Evolutionary conservation across 192 early-diverging fungal genomes (phyloP).

Genomic region (Phycomyces blakesleeanus): DNA sequence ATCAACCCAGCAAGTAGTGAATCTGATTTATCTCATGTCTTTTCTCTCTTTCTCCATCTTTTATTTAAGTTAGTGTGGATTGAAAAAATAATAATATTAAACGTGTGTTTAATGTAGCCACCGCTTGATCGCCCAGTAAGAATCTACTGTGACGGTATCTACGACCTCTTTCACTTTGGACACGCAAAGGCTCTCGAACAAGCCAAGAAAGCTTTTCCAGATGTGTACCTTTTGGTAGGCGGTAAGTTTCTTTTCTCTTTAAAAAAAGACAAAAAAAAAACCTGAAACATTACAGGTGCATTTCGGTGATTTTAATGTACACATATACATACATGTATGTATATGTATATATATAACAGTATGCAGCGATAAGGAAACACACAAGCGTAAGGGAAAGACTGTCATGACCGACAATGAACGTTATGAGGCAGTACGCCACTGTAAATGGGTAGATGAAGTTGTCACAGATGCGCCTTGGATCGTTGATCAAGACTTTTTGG

Average conservation of each 20-base stretch:
- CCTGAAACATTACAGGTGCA: neutral
- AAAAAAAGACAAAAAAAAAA: neutral
- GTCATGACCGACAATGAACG: constrained; percentile 76
- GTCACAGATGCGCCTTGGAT: constrained; percentile 74
- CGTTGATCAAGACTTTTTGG: constrained; percentile 71
- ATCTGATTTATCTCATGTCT: too few species aligned
- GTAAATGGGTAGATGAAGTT: constrained; percentile 83
- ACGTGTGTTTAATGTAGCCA: constrained; percentile 28
- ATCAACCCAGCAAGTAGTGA: constrained; percentile 15
- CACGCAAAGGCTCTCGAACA: constrained; percentile 74
- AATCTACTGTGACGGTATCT: constrained; percentile 80
- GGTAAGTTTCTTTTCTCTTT: constrained; percentile 24
- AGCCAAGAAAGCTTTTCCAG: constrained; percentile 73
- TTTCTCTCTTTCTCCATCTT: too few species aligned
- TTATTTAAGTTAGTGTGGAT: too few species aligned
- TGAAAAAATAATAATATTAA: too few species aligned
- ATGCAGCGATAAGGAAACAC: constrained; percentile 72
- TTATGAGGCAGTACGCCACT: constrained; percentile 75
- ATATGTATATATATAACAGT: constrained; percentile 29
- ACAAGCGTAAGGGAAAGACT: constrained; percentile 75
- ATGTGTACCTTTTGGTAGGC: constrained; percentile 70
- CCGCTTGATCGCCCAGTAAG: constrained; percentile 62
- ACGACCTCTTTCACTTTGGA: constrained; percentile 78
- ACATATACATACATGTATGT: neutral
- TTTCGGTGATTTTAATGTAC: neutral